Base-by-base conservation (phyloP, 805 yeast species). In the Danielia oregonensis region DNA sequence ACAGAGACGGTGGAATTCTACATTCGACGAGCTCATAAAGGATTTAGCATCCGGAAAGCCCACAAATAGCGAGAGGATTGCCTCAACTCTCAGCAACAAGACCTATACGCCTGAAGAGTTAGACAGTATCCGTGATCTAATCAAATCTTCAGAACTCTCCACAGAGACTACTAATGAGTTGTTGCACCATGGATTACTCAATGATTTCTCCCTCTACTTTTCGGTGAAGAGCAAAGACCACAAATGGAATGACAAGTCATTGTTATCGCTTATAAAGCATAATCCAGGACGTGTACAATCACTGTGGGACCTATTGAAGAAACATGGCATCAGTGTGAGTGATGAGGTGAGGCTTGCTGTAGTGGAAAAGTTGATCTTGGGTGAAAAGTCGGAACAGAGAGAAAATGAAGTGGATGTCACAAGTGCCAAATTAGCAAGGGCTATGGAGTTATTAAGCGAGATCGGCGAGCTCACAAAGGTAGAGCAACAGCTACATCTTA, bases 251-350 rank as follows among this genome's bases (percentile, higher is more conserved):
- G 35, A 37, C 17, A 27, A n/a, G 17, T 26, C 49, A 2, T 30
- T 47, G n/a, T 26, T 29, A 9, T 29, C 44, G 2, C 40, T 47
- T 17, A 36, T 48, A 9, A 13, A 51, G 21, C 40, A 59, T 26
- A 77, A 77, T 42, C 79, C 80, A 3, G 81, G 80, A 9, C 57
- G 82, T 36, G 79, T 70, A 1, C 56, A 57, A 32, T 54, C 63
- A n/a, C 65, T 78, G 12, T 65, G 72, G 68, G 78, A 75, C 33
- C 45, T 76, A 8, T 67, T 66, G 34, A 43, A 54, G 8, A 59
- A 60, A 29, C 61, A 55, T 26, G 36, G 46, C 3, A 25, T 40
- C 6, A 40, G 36, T 4, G 43, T 42, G 3, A 51, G 61, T 28
- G 53, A 44, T 0, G 49, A 61, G 4, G 34, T 54, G 8, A 40